Base-by-base conservation (phyloP, 2,329 filamentous ascomycete genomes). In the Tolypocladium tropicale region DNA sequence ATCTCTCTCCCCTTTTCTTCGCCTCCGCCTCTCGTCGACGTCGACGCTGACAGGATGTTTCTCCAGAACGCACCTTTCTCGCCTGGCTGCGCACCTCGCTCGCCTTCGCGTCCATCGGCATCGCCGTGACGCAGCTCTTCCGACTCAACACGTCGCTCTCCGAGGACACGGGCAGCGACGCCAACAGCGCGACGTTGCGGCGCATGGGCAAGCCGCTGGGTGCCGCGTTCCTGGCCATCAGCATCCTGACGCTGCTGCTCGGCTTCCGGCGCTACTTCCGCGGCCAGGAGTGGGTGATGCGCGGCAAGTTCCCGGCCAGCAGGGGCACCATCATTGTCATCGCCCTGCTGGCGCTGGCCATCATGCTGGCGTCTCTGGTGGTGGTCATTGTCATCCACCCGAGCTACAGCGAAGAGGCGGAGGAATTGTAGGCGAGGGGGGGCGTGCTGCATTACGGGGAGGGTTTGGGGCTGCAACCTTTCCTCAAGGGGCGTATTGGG, bases 71-170 rank as follows among this genome's bases (percentile, higher is more conserved):
- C 23, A 94, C 89, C 0, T 94, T 93, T 70, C 81, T 94, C 34
- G 89, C 89, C 55, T 94, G 89, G 89, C 79, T 94, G 48, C 82
- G 89, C 54, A 94, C 89, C 3, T 91, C 87, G 2, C 79, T 94
- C 37, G 84, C 87, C 28, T 94, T 94, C 65, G 88, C 89, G 12
- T 88, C 82, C 36, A 93, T 94, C 62, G 89, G 89, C 56, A 88
- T 94, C 58, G 89, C 88, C 48, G 81, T 94, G 43, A 93, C 89
- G 1, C 89, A 94, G 69, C 82, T 94, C 52, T 93, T 94, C 74
- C 86, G 89, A 30, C 83, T 94, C 56, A 92, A 92, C 74, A 88
- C 84, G 0, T 79, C 83, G 10, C 74, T 88, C 43, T 66, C 72
- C 25, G 63, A 68, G 41, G 36, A 67, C 41, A 59, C 62, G 32